Base-by-base conservation (phyloP, 352 stramenopile genomes). In the Globisporangium acanthophoron region DNA sequence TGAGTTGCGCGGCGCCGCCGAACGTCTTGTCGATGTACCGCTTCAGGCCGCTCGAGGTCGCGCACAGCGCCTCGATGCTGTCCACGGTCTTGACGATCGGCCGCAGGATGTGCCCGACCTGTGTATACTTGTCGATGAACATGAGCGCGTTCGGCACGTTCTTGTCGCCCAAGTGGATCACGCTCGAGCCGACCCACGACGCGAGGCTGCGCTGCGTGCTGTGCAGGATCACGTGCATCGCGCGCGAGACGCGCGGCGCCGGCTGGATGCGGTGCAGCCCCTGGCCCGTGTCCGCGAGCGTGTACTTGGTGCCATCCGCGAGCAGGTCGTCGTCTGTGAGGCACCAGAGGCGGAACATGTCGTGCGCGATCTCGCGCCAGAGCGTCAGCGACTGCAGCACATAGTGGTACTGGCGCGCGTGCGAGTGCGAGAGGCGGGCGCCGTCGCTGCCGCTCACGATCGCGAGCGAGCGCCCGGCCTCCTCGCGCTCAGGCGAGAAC, bases 61-160 rank as follows among this genome's bases (percentile, higher is more conserved):
- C 67, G 50, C 71, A 76, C 50, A 93, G 69, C 16, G 54, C 54
- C 31, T 90, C 80, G 47, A 96, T 80, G 29, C 64, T 80, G 50
- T 93, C 85, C 18, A 96, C 69, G 0, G 87, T 90, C 61, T 94
- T 94, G 55, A 96, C 81, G 47, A 96, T 90, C n/a, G 87, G 87
- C 24, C 87, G 80, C 41, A 96, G 60, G 53, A 94, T 94, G 63
- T 93, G 82, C 21, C 85, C 73, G 13, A 96, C 92, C 63, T 98
- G 94, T 39, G 93, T 98, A 77, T 99, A 98, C 76, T 99, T 99
- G 82, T 99, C 96, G 70, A 99, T 98, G 67, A 99, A 99, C 74
- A 97, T 98, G 61, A 99, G 83, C 52, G 96, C 96, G 60, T 98
- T 98, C 15, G 96, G 96, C 33, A 99, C 96, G 74, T 99, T 99